Base-by-base conservation (phyloP, 768 basidiomycete genomes). In the Auricularia auricula-judae region DNA sequence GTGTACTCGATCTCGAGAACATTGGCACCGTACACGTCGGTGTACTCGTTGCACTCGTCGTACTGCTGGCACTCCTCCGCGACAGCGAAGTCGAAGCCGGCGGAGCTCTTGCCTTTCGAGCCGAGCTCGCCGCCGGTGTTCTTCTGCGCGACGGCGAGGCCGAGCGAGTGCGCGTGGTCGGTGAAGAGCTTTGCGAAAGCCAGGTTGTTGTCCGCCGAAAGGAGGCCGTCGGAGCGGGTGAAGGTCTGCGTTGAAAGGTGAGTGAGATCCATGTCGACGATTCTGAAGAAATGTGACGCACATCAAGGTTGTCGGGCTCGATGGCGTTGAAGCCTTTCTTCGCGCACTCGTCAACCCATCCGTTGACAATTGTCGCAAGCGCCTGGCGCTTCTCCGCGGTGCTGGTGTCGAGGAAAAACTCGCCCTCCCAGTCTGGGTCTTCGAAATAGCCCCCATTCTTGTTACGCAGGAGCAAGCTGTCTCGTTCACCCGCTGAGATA, bases 231-330 rank as follows among this genome's bases (percentile, higher is more conserved):
- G 7, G 56, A 59, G 34, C 56, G 56, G 5, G 56, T 59, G 56
- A 29, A 59, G 23, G 56, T 59, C 56, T 59, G 56, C 18, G 8
- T 42, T 14, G 56, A 5, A 12, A 8, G 21, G 11, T 18, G 16
- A 10, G 39, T 42, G 39, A 42, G 39, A 44, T 29, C 29, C 29
- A 29, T 29, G 29, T 29, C 29, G 29, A 29, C 29, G 29, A 29
- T 29, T 29, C 29, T 29, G 2, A 29, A 29, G 29, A 29, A 29
- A 29, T 29, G 34, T 8, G 11, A 59, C 56, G 14, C 34, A 59
- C 56, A 29, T 59, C 56, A 34, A 59, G 56, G 56, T 59, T 59
- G 56, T 59, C 56, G 8, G 56, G 56, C 56, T 59, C 56, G 34
- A 59, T 59, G 23, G 23, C 56, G 23, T 59, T 23, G 56, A 59